Evolutionary conservation across 2,329 filamentous ascomycete species (phyloP), one percentile per base, ranked within the genome.

Genomic region (Cladosporium colombiae): DNA sequence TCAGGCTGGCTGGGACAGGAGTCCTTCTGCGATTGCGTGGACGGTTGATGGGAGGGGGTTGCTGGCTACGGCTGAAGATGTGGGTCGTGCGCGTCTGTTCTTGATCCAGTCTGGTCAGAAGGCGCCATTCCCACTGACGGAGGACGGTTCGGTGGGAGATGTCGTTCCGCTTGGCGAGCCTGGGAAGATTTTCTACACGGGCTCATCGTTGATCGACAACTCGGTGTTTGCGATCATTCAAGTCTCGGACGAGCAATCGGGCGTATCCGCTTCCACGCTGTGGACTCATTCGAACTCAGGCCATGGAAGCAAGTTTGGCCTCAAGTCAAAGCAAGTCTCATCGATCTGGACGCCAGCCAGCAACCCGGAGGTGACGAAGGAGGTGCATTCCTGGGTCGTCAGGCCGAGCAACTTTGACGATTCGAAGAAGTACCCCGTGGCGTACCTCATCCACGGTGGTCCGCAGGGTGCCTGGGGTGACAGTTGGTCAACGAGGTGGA

Each of bases 1-100:
- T 46, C 61, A 63, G 27, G 52, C 44, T 29, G 49, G 37, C 72
- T 85, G 85, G 85, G 84, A 87, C 67, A 77, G 81, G 14, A 86
- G 84, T 66, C 85, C 85, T 0, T 76, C 77, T 63, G 75, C 78
- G 0, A 77, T 87, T 21, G 74, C 77, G 18, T 88, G 85, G 83
- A 81, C 81, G 25, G 69, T 74, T 1, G 80, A 88, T 70, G 81
- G 89, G 64, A 81, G 84, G 66, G 84, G 85, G 60, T 78, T 97
- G 5, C 91, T 90, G 71, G 84, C 93, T n/a, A 86, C 86, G 1
- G 91, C 90, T 3, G 91, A 96, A 76, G 86, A 90, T 63, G 78
- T 86, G 46, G 92, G 88, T 1, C 84, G 85, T 55, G 81, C 81
- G 10, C 81, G 87, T 58, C 80, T 92, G 0, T 92, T 86, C 81